These are phyloP conservation scores for Fomitopsis betulina DNA, from an alignment of 1,284 basidiomycete genomes.

Conservation along the genomic window DNA sequence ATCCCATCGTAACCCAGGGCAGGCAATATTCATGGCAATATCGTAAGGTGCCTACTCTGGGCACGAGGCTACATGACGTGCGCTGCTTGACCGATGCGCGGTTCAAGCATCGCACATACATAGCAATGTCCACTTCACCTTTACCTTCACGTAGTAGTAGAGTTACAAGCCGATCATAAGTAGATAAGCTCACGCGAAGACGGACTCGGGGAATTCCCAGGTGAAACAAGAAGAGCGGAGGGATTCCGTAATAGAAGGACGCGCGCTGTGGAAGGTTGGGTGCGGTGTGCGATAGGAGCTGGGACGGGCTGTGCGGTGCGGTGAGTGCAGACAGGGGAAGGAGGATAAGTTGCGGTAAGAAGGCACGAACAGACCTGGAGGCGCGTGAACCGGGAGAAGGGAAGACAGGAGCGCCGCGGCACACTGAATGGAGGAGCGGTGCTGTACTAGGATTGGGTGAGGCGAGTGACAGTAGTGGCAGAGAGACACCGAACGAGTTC, in stretches of 20 bases:
- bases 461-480: not conserved
- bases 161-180: slow-evolving; percentile 9
- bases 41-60: too few relatives aligned
- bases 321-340: not conserved
- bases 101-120: too few relatives aligned
- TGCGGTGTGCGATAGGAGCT: not conserved
- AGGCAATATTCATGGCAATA: too few relatives aligned
- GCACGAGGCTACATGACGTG: too few relatives aligned
- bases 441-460: slow-evolving; percentile 6
- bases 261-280: not conserved
- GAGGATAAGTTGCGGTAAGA: not conserved
- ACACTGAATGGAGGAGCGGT: slow-evolving; percentile 3
- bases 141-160: not conserved
- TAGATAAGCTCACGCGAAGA: slow-evolving; percentile 7
- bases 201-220: not conserved
- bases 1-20: too few relatives aligned
- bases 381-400: slow-evolving; percentile 5
- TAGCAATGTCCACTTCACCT: too few relatives aligned
- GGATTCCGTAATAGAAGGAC: not conserved
- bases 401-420: not conserved
- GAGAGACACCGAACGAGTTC: slow-evolving; percentile 3
- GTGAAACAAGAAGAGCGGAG: slow-evolving; percentile 8
- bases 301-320: not conserved
- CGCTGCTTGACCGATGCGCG: too few relatives aligned
- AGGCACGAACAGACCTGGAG: not conserved